Percentiles rank a stretch among this genome's conserved stretches.
Conservation (phyloP, 2,329 filamentous ascomycete genomes). For the Graphilbum ipis-grandicollis region DNA sequence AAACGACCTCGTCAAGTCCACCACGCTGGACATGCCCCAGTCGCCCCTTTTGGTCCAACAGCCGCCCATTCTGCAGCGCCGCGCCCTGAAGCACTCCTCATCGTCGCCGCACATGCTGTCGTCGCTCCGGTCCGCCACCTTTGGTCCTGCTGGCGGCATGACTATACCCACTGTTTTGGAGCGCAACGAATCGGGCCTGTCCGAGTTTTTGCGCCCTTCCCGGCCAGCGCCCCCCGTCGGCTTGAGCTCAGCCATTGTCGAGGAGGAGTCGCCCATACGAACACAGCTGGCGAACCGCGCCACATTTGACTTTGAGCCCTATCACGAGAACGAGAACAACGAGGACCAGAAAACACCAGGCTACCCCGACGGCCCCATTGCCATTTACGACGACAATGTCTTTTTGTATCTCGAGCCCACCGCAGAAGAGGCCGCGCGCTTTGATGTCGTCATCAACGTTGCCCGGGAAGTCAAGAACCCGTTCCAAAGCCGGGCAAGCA, state of each 20-base stretch:
- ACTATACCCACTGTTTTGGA: constrained; percentile 42
- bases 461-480: constrained; percentile 69
- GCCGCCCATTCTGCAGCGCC: constrained; percentile 40
- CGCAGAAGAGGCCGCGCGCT: constrained; percentile 56
- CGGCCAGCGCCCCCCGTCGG: constrained; percentile 17
- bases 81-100: constrained; percentile 48
- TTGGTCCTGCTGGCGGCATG: constrained; percentile 46
- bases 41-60: constrained; percentile 27
- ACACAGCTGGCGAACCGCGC: constrained; percentile 44
- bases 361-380: constrained; percentile 67
- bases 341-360: constrained; percentile 68
- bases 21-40: constrained; percentile 34
- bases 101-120: constrained; percentile 51
- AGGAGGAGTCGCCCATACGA: constrained; percentile 40
- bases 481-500: constrained; percentile 25
- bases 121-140: constrained; percentile 38
- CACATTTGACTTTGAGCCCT: constrained; percentile 41
- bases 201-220: constrained; percentile 36
- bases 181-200: constrained; percentile 42
- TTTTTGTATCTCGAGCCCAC: constrained; percentile 69
- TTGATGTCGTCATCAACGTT: constrained; percentile 74
- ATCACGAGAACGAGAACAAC: constrained; percentile 51
- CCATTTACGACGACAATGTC: constrained; percentile 63
- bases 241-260: constrained; percentile 27
- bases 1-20: constrained; percentile 32